These are phyloP conservation scores for Setaria italica DNA, from an alignment of 202 grass and related monocot species.

Conservation along the genomic window DNA sequence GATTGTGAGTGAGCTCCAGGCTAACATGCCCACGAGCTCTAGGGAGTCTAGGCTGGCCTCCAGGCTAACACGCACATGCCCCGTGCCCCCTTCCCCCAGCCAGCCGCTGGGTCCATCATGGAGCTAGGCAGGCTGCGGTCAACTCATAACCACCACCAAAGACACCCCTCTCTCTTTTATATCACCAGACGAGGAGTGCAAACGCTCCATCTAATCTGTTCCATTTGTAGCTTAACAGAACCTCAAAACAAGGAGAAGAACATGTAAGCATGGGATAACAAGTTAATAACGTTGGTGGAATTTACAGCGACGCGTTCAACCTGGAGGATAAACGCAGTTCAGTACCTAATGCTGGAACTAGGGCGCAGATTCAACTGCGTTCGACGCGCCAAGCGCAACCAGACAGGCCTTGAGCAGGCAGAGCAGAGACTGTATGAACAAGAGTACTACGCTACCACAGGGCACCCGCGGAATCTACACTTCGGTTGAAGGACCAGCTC, in stretches of 20 bases:
- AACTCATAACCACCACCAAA: slow-evolving; percentile 53
- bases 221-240: not conserved
- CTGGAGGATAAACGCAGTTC: not conserved
- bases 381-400: not conserved
- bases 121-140: slow-evolving; percentile 26
- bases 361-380: not conserved
- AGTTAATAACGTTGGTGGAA: not conserved
- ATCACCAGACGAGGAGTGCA: not conserved
- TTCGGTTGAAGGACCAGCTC: slow-evolving; percentile 2
- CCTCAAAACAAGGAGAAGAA: not conserved
- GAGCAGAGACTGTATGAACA: not conserved
- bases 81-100: not conserved
- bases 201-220: not conserved
- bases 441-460: slow-evolving; percentile 25
- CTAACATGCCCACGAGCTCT: slow-evolving; percentile 40
- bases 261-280: not conserved
- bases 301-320: not conserved
- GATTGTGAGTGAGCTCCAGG: slow-evolving; percentile 12
- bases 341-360: not conserved
- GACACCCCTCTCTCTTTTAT: not conserved
- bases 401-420: not conserved
- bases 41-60: slow-evolving; percentile 10
- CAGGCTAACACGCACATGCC: slow-evolving; percentile 49
- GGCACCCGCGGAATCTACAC: slow-evolving; percentile 29
- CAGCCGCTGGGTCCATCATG: slow-evolving; percentile 18